Conservation (phyloP, 2,329 filamentous ascomycete species). For the Cytospora chrysosperma region DNA sequence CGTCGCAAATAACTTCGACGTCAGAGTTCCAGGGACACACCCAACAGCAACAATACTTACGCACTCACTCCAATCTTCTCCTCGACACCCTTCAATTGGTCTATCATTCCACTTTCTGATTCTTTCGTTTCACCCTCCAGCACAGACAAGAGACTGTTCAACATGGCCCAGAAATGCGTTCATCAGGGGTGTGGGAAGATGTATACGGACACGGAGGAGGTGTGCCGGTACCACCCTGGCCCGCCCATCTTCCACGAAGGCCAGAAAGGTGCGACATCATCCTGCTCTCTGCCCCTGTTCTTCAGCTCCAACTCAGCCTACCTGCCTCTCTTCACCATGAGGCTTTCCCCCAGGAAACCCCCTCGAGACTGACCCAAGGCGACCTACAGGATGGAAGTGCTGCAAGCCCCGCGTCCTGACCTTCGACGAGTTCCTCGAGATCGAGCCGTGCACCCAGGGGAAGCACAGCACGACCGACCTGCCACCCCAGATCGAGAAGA, state of each 20-base stretch:
- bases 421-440: constrained; percentile 95
- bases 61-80: not conserved
- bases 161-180: constrained; percentile 82
- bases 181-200: constrained; percentile 93
- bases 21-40: not conserved
- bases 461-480: constrained; percentile 86
- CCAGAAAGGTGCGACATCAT: constrained; percentile 70
- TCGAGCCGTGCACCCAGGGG: constrained; percentile 88
- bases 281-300: constrained; percentile 20
- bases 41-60: too few species aligned
- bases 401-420: constrained; percentile 96
- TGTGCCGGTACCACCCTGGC: constrained; percentile 89
- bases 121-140: not conserved
- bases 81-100: not conserved
- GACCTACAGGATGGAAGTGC: constrained; percentile 84
- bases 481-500: constrained; percentile 62
- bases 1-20: constrained; percentile 6
- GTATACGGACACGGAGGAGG: constrained; percentile 78
- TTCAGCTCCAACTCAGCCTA: constrained; percentile 15
- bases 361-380: constrained; percentile 19
- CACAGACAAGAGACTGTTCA: not conserved
- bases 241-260: constrained; percentile 96
- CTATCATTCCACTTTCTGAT: not conserved
- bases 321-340: not conserved
- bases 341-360: not conserved